Evolutionary conservation across 768 basidiomycete genomes (phyloP), one percentile per base, ranked within the genome.

Genomic region (Lepiota brunneoincarnata): DNA sequence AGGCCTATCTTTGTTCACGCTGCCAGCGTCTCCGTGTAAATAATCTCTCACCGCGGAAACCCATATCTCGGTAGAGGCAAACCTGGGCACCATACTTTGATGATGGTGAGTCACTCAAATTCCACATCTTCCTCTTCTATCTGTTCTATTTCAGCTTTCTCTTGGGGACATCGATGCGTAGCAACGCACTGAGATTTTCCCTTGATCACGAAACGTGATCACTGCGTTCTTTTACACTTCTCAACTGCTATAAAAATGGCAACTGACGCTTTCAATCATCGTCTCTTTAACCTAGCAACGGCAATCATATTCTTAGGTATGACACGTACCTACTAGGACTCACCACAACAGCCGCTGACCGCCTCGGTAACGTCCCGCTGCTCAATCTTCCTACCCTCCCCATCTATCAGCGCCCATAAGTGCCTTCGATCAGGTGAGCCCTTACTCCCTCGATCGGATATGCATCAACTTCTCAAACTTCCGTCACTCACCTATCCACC

Each of bases 31-130:
- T 54, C 28, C 24, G 15, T 28, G 39, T 18, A 37, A 31, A 35
- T 46, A 10, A 38, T 20, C 14, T 56, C 41, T 46, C 48, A 31
- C 55, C 56, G 42, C 59, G 31, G 26, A 6, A n/a, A 44, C 44
- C 49, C 28, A 36, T 31, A 31, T 38, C 21, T 49, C 26, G 31
- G 51, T 58, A 90, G 86, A 76, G 91, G 62, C 87, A 84, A 60
- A 83, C 86, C 5, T 92, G 90, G 90, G 82, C 86, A 38, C 87
- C 90, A 26, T 93, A 83, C 69, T 93, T 93, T 59, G 90, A 92
- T 64, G 89, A 91, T 64, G 89, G 87, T 84, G 67, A 60, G 80
- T 72, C 38, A 47, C 47, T 54, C 23, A 56, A 40, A 40, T 38
- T 51, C 15, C 37, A 24, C 37, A 24, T 17, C 10, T n/a, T 31